These are phyloP conservation scores for Rhodocollybia butyracea DNA, from an alignment of 768 basidiomycete species.

Conservation along the genomic window DNA sequence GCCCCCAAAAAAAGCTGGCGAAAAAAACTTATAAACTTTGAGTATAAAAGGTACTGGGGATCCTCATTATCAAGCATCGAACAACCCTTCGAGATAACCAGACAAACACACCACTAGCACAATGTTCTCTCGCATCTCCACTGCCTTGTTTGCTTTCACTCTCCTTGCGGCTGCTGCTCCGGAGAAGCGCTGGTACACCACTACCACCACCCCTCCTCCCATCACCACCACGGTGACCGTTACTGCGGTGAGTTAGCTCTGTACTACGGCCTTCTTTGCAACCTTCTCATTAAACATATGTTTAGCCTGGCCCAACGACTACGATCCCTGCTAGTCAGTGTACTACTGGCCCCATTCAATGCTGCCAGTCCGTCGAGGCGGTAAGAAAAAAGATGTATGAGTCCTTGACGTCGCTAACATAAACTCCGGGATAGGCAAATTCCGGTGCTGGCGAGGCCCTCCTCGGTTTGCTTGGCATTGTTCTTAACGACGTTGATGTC, in stretches of 20 bases:
- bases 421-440: background rate
- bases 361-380: background rate
- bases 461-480: slow-evolving; percentile 8
- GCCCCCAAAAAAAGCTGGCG: too few relatives aligned
- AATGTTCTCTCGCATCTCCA: slow-evolving; percentile 3
- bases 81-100: too few relatives aligned
- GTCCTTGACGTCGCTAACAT: background rate
- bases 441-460: background rate
- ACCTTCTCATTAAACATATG: background rate
- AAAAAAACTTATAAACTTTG: too few relatives aligned
- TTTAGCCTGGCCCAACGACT: background rate
- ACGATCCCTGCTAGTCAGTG: background rate
- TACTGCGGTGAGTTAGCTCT: background rate
- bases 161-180: slow-evolving; percentile 2
- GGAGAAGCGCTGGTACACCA: background rate
- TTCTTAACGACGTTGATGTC: slow-evolving; percentile 1
- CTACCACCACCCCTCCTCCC: background rate
- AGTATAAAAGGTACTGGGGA: too few relatives aligned
- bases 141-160: background rate
- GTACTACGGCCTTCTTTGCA: background rate
- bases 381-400: background rate
- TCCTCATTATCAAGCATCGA: too few relatives aligned
- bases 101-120: too few relatives aligned
- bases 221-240: background rate
- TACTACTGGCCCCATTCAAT: background rate